These are phyloP conservation scores for Gonium pectorale DNA, from an alignment of 139 green algal species.

Conservation along the genomic window DNA sequence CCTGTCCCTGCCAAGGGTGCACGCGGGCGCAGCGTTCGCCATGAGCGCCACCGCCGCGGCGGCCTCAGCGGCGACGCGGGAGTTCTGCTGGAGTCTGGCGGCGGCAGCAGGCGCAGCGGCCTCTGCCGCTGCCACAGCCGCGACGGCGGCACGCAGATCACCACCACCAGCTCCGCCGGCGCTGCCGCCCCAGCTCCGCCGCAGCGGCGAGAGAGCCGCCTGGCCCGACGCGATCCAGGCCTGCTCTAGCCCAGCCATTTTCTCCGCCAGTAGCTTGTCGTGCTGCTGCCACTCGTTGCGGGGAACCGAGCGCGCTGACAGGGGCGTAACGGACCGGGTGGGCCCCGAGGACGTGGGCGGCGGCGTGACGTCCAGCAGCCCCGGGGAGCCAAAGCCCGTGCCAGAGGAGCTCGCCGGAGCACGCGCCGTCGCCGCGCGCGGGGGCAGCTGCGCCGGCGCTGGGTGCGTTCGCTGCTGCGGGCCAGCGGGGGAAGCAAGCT, in stretches of 20 bases:
- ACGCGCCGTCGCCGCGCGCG: too few species aligned
- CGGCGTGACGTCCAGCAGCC: neutral
- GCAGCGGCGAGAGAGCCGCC: conserved; percentile 36
- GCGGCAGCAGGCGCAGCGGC: neutral
- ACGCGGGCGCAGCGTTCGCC: too few species aligned
- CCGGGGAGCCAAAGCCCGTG: too few species aligned
- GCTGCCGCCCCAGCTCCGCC: neutral
- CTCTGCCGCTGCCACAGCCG: too few species aligned
- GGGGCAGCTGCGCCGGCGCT: neutral
- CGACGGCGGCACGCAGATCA: too few species aligned
- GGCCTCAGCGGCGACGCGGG: too few species aligned
- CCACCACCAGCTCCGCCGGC: neutral
- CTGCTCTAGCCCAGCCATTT: conserved; percentile 32
- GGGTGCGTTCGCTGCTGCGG: too few species aligned
- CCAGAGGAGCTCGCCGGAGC: too few species aligned
- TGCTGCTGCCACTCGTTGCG: neutral
- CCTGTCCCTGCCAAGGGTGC: too few species aligned
- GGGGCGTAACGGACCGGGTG: conserved; percentile 7
- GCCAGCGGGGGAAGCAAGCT: too few species aligned
- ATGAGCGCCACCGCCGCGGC: too few species aligned
- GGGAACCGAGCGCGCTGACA: neutral
- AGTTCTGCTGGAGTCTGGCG: too few species aligned
- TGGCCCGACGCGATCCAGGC: conserved; percentile 50
- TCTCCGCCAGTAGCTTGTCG: conserved; percentile 21
- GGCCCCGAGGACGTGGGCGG: neutral